phyloP scores from a whole-genome alignment of 2,329 filamentous ascomycete genomes.

The Hymenoscyphus fraxineus region DNA sequence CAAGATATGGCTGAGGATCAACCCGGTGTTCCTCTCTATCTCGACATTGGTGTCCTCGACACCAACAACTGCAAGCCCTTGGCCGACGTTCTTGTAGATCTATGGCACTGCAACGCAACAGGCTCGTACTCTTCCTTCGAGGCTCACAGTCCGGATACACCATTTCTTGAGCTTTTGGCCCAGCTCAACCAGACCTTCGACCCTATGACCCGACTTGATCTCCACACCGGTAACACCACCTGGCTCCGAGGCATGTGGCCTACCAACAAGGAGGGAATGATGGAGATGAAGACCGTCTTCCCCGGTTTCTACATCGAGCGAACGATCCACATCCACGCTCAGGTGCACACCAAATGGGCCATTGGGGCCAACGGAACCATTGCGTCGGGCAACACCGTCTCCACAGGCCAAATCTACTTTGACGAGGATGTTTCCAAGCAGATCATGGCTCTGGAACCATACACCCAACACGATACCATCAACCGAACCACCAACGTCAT shows the following conservation, averaged over 20 bases:
- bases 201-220: neutral
- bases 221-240: slow-evolving; percentile 36
- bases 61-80: slow-evolving; percentile 50
- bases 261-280: slow-evolving; percentile 40
- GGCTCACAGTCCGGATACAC: slow-evolving; percentile 32
- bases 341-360: slow-evolving; percentile 42
- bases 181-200: slow-evolving; percentile 31
- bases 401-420: slow-evolving; percentile 61
- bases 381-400: slow-evolving; percentile 44
- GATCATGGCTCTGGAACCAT: slow-evolving; percentile 48
- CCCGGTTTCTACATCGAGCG: slow-evolving; percentile 43
- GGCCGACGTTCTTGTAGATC: slow-evolving; percentile 44
- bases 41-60: slow-evolving; percentile 52
- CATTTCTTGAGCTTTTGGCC: slow-evolving; percentile 26
- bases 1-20: slow-evolving; percentile 45
- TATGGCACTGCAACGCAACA: slow-evolving; percentile 40
- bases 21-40: slow-evolving; percentile 43
- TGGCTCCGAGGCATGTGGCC: slow-evolving; percentile 42
- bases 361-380: slow-evolving; percentile 44
- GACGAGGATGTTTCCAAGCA: slow-evolving; percentile 52
- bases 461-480: slow-evolving; percentile 44
- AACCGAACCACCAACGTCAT: slow-evolving; percentile 36
- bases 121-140: slow-evolving; percentile 32
- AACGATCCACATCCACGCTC: slow-evolving; percentile 46
- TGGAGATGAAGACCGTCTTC: slow-evolving; percentile 41